Evolutionary conservation across 768 basidiomycete species (phyloP).

Genomic region (Dioszegia aurantiaca): DNA sequence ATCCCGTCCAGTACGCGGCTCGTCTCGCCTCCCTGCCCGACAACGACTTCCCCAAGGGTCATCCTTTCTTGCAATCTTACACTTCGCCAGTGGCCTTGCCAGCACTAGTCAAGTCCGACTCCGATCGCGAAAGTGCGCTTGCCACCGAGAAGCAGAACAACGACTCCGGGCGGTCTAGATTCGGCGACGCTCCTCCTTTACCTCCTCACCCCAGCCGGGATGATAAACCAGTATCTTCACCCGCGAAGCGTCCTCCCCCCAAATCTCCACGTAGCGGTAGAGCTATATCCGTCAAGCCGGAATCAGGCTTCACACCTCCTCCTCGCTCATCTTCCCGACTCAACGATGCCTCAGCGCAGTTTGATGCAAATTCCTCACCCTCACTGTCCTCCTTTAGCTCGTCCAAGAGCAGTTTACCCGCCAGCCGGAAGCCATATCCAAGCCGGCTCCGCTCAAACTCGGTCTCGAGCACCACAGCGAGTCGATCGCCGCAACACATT

Average conservation of each 20-base stretch:
- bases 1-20: conserved; percentile 2
- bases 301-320: not conserved
- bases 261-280: not conserved
- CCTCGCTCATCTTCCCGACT: conserved; percentile 7
- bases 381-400: not conserved
- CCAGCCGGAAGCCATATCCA: not conserved
- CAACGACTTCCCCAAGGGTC: conserved; percentile 1
- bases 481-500: not conserved
- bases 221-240: not conserved
- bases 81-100: not conserved
- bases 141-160: not conserved
- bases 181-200: conserved; percentile 10
- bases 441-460: not conserved
- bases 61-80: not conserved
- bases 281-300: not conserved
- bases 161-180: not conserved
- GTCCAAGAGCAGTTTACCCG: not conserved
- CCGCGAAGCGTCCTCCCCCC: not conserved
- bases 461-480: not conserved
- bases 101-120: not conserved
- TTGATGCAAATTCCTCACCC: not conserved
- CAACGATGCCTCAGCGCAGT: not conserved
- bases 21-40: not conserved
- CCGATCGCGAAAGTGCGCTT: not conserved
- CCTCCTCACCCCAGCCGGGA: not conserved